These are phyloP conservation scores for Lycium barbarum DNA, from an alignment of 257 asterid genomes.

Conservation along the genomic window DNA sequence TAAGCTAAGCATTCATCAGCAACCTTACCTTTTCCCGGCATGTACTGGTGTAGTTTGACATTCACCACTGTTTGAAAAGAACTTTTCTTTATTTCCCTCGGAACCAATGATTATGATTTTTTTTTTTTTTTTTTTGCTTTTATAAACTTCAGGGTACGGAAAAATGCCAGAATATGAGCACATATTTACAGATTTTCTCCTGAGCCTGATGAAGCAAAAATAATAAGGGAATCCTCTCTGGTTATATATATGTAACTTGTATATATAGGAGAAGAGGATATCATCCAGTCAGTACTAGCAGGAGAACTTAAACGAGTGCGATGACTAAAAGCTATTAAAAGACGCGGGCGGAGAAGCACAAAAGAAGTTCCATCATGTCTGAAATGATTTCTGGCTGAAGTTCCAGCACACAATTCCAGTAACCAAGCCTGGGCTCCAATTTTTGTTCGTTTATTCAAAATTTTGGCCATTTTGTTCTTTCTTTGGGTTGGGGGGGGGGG, in stretches of 20 bases:
- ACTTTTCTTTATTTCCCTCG: not conserved
- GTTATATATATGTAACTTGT: not conserved
- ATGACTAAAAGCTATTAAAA: not conserved
- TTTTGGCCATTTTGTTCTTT: not conserved
- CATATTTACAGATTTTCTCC: conserved; percentile 85
- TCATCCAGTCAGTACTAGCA: conserved; percentile 10
- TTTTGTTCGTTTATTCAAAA: not conserved
- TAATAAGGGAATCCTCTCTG: conserved; percentile 25
- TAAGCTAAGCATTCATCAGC: conserved; percentile 31
- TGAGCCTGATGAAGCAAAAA: conserved; percentile 63
- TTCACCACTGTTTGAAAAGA: not conserved
- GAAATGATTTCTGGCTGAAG: conserved; percentile 18
- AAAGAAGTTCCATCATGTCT: not conserved
- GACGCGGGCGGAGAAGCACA: not conserved
- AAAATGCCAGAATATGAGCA: conserved; percentile 91
- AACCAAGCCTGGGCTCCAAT: conserved; percentile 1
- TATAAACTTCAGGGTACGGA: conserved; percentile 68
- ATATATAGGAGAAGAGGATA: not conserved
- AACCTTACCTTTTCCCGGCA: not conserved
- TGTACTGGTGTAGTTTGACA: not conserved
- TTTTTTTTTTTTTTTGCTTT: no score
- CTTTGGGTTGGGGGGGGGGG: not conserved
- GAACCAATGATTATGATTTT: not conserved
- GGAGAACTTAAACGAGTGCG: not conserved
- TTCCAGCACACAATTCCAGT: not conserved